Evolutionary conservation across 148 eudicot species (phyloP).

Genomic region (Heliamphora exappendiculata): DNA sequence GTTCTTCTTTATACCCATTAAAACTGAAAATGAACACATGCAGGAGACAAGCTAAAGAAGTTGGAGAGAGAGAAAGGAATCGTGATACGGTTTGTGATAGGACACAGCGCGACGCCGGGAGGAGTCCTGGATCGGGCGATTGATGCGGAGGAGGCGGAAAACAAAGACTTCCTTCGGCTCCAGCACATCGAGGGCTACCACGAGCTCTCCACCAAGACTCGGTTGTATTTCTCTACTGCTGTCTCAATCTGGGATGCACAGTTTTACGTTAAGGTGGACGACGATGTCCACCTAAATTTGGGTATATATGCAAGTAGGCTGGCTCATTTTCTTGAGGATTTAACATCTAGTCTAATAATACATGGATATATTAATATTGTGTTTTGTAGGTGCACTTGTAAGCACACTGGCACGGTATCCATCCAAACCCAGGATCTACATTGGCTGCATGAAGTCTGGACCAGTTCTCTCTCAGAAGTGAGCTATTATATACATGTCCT

Average conservation of each 20-base stretch:
- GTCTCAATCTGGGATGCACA: conserved; percentile 75
- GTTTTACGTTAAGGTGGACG: conserved; percentile 83
- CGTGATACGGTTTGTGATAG: conserved; percentile 64
- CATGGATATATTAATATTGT: not conserved
- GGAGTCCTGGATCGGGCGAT: conserved; percentile 62
- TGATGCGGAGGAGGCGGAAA: conserved; percentile 52
- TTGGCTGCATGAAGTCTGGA: conserved; percentile 97
- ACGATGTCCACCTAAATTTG: conserved; percentile 82
- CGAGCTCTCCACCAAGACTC: conserved; percentile 80
- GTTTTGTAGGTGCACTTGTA: conserved; percentile 45
- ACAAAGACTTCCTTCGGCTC: conserved; percentile 63
- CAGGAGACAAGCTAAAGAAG: conserved; percentile 57
- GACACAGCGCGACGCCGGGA: conserved; percentile 59
- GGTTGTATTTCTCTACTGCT: conserved; percentile 64
- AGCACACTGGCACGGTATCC: conserved; percentile 49
- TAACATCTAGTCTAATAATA: not conserved
- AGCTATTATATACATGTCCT: conserved; percentile 17
- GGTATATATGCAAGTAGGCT: conserved; percentile 43
- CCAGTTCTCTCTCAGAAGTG: conserved; percentile 78
- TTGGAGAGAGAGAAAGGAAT: conserved; percentile 79
- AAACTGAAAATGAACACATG: not conserved
- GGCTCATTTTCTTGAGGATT: not conserved
- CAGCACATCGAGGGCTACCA: conserved; percentile 86
- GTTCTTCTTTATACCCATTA: not conserved
- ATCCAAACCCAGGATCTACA: conserved; percentile 64